phyloP scores from a whole-genome alignment of 2,329 filamentous ascomycete genomes.

The Massarina eburnea region DNA sequence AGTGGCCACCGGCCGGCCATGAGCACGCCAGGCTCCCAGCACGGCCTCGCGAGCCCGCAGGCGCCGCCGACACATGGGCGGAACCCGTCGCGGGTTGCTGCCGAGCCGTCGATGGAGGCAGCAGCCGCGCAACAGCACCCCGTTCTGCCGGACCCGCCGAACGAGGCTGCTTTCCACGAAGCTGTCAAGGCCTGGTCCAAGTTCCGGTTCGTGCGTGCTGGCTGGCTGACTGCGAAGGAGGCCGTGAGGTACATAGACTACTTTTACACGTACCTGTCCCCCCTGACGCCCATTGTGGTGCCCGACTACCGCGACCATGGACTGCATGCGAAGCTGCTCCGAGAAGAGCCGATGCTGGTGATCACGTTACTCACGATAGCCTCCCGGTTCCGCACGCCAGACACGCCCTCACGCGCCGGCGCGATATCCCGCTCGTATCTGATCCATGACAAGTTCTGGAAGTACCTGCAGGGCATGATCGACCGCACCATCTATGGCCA shows the following conservation, averaged over 20 bases:
- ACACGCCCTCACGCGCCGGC: slow-evolving; percentile 65
- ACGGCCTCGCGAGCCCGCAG: slow-evolving; percentile 38
- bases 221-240: slow-evolving; percentile 93
- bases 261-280: slow-evolving; percentile 89
- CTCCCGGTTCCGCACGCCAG: slow-evolving; percentile 79
- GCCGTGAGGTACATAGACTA: slow-evolving; percentile 94
- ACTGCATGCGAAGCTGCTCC: slow-evolving; percentile 76
- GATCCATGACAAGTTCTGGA: slow-evolving; percentile 95
- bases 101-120: slow-evolving; percentile 34
- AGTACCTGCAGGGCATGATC: slow-evolving; percentile 91
- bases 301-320: slow-evolving; percentile 85
- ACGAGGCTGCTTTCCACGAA: slow-evolving; percentile 52
- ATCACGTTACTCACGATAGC: slow-evolving; percentile 90
- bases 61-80: slow-evolving; percentile 24
- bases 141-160: slow-evolving; percentile 32
- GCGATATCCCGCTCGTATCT: slow-evolving; percentile 82
- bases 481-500: slow-evolving; percentile 94
- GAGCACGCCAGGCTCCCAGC: slow-evolving; percentile 41
- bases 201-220: slow-evolving; percentile 92
- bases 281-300: slow-evolving; percentile 89
- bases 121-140: slow-evolving; percentile 26
- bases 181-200: slow-evolving; percentile 86
- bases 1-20: slow-evolving; percentile 39
- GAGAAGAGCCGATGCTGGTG: slow-evolving; percentile 88
- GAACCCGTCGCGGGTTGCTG: slow-evolving; percentile 23